Evolutionary conservation across 768 basidiomycete genomes (phyloP).

Genomic region (Russula vinacea): DNA sequence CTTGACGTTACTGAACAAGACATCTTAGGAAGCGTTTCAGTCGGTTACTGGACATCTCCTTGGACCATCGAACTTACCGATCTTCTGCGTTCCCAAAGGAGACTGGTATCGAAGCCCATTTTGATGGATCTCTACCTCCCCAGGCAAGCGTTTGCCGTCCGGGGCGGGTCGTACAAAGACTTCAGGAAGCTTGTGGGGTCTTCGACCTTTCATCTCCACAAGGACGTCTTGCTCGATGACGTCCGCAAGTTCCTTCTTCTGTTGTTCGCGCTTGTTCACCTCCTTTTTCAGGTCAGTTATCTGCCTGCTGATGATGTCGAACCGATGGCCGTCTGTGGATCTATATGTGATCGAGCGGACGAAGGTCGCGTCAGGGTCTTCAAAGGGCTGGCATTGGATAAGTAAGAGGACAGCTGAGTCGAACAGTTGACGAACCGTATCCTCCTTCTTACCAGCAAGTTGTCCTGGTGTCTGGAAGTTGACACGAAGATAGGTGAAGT

Average conservation of each 20-base stretch:
- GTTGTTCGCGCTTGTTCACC: slow-evolving; percentile 94
- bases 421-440: slow-evolving; percentile 56
- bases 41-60: neutral
- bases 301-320: slow-evolving; percentile 83
- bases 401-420: neutral
- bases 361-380: slow-evolving; percentile 94
- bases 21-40: slow-evolving; percentile 49
- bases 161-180: slow-evolving; percentile 91
- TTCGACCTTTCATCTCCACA: slow-evolving; percentile 82
- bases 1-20: slow-evolving; percentile 95
- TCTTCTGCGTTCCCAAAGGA: slow-evolving; percentile 81
- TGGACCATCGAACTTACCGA: slow-evolving; percentile 54
- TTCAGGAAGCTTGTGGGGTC: slow-evolving; percentile 83
- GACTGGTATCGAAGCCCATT: slow-evolving; percentile 95
- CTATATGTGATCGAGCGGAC: slow-evolving; percentile 94
- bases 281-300: slow-evolving; percentile 96
- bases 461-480: slow-evolving; percentile 99
- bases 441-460: slow-evolving; percentile 96
- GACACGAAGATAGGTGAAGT: slow-evolving; percentile 90
- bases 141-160: slow-evolving; percentile 91
- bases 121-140: slow-evolving; percentile 98
- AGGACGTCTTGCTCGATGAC: slow-evolving; percentile 93
- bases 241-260: slow-evolving; percentile 98
- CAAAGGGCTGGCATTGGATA: slow-evolving; percentile 65
- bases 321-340: slow-evolving; percentile 83